phyloP scores from a whole-genome alignment of 257 asterid species.

The Solanum phureja region DNA sequence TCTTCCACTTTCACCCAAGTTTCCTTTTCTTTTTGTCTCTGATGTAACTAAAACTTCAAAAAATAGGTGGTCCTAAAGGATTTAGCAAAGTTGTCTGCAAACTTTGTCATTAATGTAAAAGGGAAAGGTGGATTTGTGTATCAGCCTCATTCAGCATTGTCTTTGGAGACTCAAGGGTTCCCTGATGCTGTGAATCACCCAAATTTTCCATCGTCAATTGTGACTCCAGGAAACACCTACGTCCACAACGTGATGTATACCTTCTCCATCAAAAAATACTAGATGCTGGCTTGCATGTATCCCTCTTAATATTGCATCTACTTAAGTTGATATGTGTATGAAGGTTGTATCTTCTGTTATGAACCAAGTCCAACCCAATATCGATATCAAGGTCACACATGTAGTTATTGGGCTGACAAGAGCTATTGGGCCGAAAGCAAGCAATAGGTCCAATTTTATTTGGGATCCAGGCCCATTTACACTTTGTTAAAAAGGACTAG shows the following conservation, averaged over 20 bases:
- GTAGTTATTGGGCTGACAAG: too few relatives aligned
- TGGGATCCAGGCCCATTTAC: too few relatives aligned
- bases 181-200: conserved; percentile 82
- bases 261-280: conserved; percentile 9
- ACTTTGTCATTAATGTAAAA: not conserved
- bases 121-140: conserved; percentile 10
- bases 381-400: too few relatives aligned
- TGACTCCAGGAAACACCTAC: conserved; percentile 40
- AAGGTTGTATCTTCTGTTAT: not conserved
- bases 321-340: not conserved
- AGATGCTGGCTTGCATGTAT: not conserved
- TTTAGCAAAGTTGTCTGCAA: not conserved
- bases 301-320: not conserved
- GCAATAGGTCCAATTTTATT: too few relatives aligned
- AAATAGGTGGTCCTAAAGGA: not conserved
- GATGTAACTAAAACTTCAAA: not conserved
- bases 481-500: too few relatives aligned
- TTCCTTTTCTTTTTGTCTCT: not conserved
- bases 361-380: too few relatives aligned
- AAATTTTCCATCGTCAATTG: conserved; percentile 50
- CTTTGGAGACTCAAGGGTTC: conserved; percentile 64
- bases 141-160: conserved; percentile 1
- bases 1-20: not conserved
- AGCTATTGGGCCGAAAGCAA: too few relatives aligned
- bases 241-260: conserved; percentile 32